These are phyloP conservation scores for Malassezia yamatoensis DNA, from an alignment of 1,284 basidiomycete genomes.

Conservation along the genomic window DNA sequence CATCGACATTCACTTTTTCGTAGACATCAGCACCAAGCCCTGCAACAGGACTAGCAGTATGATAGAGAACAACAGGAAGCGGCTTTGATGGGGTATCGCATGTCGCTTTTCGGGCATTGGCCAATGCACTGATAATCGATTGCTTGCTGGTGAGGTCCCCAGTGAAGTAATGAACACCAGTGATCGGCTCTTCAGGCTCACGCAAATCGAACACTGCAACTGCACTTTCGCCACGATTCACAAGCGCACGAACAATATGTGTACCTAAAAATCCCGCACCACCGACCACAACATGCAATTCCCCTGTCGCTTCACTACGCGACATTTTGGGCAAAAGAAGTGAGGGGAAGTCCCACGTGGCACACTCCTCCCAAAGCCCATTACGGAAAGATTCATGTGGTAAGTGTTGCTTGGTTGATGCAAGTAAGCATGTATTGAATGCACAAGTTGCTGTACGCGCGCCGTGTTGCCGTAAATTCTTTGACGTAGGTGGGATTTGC, in stretches of 20 bases:
- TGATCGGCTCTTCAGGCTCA: slow-evolving; percentile 23
- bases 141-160: slow-evolving; percentile 40
- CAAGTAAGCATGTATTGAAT: slow-evolving; percentile 47
- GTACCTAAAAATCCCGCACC: slow-evolving; percentile 45
- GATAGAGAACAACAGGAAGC: slow-evolving; percentile 56
- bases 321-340: slow-evolving; percentile 24
- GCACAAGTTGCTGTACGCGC: slow-evolving; percentile 45
- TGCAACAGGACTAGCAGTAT: slow-evolving; percentile 78
- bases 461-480: slow-evolving; percentile 46
- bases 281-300: slow-evolving; percentile 44
- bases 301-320: slow-evolving; percentile 31
- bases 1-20: slow-evolving; percentile 86
- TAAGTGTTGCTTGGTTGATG: not conserved
- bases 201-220: slow-evolving; percentile 39
- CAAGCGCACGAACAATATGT: slow-evolving; percentile 36
- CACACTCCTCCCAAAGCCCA: not conserved
- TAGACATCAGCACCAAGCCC: slow-evolving; percentile 64
- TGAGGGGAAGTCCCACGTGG: not conserved
- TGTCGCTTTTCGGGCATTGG: slow-evolving; percentile 7
- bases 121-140: slow-evolving; percentile 18
- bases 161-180: slow-evolving; percentile 34
- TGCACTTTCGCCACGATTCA: slow-evolving; percentile 39
- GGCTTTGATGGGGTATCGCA: not conserved
- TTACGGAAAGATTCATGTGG: slow-evolving; percentile 5
- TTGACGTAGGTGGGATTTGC: slow-evolving; percentile 30